phyloP scores from a whole-genome alignment of 495 filamentous ascomycete genomes.

The Xylaria bambusicola region DNA sequence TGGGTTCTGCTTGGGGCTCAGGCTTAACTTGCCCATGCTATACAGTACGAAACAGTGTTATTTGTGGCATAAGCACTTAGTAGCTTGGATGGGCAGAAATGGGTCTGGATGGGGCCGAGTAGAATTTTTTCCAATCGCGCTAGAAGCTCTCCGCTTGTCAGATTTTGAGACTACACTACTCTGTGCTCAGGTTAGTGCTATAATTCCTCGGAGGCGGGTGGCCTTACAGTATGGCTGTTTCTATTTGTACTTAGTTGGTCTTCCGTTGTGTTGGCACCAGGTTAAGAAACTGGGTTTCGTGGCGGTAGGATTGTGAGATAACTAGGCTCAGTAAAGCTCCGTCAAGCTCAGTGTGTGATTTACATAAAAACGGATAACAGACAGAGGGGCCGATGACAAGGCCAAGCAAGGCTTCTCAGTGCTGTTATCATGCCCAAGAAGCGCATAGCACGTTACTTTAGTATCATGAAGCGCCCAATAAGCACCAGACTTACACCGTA shows the following conservation, averaged over 20 bases:
- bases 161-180: not conserved
- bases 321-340: too few species aligned
- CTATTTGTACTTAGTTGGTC: too few species aligned
- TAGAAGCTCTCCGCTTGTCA: not conserved
- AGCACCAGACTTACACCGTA: not conserved
- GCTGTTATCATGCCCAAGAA: not conserved
- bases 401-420: not conserved
- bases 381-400: not conserved
- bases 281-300: not conserved
- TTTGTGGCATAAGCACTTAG: slow-evolving; percentile 5
- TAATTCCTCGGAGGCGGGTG: too few species aligned
- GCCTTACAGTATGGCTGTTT: too few species aligned
- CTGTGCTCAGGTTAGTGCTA: too few species aligned
- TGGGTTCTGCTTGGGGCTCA: slow-evolving; percentile 1
- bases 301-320: too few species aligned
- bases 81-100: not conserved
- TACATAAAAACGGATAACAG: not conserved
- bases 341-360: too few species aligned
- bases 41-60: slow-evolving; percentile 1
- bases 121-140: not conserved
- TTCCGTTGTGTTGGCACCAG: not conserved
- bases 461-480: too few species aligned
- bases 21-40: not conserved
- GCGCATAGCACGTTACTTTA: too few species aligned
- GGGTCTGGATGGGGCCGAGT: too few species aligned